A percentile compares a stretch with the other conserved stretches of the same genome.
These are phyloP conservation scores for Sphaceloma murrayae DNA, from an alignment of 2,329 filamentous ascomycete species.

Conservation along the genomic window DNA sequence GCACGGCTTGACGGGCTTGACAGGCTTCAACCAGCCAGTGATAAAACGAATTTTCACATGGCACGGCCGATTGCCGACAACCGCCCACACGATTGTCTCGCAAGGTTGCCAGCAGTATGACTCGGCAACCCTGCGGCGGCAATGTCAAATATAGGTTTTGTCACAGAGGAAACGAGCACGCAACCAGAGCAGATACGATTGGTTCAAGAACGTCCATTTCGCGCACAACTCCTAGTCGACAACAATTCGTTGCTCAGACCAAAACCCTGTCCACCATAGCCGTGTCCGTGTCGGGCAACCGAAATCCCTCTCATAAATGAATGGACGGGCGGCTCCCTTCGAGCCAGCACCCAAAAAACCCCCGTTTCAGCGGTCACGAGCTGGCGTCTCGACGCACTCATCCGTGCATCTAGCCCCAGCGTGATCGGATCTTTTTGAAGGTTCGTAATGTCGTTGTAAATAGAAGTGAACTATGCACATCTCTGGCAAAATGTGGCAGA, in stretches of 20 bases:
- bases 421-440: conserved; percentile 3
- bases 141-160: background rate
- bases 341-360: conserved; percentile 10
- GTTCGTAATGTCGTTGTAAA: conserved; percentile 17
- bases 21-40: too few species aligned
- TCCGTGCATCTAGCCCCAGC: too few species aligned
- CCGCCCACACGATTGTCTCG: conserved; percentile 2
- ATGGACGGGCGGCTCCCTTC: conserved; percentile 11
- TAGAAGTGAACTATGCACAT: conserved; percentile 15
- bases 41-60: too few species aligned
- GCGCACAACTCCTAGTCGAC: conserved; percentile 11
- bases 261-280: conserved; percentile 3
- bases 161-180: background rate
- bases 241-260: conserved; percentile 14
- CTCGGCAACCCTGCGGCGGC: too few species aligned
- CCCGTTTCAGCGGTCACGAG: too few species aligned
- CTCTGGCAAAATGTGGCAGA: conserved; percentile 16
- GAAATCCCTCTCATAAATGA: conserved; percentile 9
- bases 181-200: too few species aligned
- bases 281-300: conserved; percentile 1
- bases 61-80: background rate
- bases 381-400: too few species aligned
- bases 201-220: conserved; percentile 8
- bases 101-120: background rate
- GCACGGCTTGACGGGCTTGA: too few species aligned